Base-by-base conservation (phyloP, 805 yeast genomes). In the Saccharomycopsis guyanensis region DNA sequence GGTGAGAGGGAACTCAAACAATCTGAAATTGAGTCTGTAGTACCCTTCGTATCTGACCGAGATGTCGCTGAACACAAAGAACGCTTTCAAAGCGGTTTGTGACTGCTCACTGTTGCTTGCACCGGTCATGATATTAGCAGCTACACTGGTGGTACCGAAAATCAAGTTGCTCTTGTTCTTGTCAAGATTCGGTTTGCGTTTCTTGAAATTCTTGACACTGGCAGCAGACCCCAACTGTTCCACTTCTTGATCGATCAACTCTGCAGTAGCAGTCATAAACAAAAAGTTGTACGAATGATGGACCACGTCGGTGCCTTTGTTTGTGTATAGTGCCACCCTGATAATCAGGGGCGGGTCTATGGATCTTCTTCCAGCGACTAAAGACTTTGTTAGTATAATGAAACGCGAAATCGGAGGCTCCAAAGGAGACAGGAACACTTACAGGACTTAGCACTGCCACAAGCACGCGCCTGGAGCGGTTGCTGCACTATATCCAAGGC, bases 381-480 rank as follows among this genome's bases (percentile, higher is more conserved):
- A 29, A 40, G 18, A n/a, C n/a, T 6, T 20, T 40, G 45, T 43
- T 35, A 38, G 45, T 20, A n/a, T 10, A 34, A 10, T 10, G 37
- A 35, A 23, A 10, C 23, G 7, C 10, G 7, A 13, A 6, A 2
- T 5, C 6, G 24, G 13, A 12, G n/a, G 24, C 22, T 6, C 27
- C n/a, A n/a, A n/a, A n/a, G n/a, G 22, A 4, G 15, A 16, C 38
- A 3, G 8, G 15, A 6, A 29, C 8, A 53, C 58, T 42, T 46
- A 54, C 58, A 50, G 27, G 59, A 54, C 19, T 60, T 46, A 8
- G 64, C 59, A 58, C 63, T 59, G 23, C 66, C 66, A 49, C 61
- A 61, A 8, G 66, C 65, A 15, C 66, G 51, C 10, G 66, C 66
- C 37, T 58, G 62, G 23, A 55, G 42, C 3, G 66, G 66, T 39